Evolutionary conservation across 1,284 basidiomycete genomes (phyloP), one percentile per base, ranked within the genome.

Genomic region (Rhodotorula sp.): DNA sequence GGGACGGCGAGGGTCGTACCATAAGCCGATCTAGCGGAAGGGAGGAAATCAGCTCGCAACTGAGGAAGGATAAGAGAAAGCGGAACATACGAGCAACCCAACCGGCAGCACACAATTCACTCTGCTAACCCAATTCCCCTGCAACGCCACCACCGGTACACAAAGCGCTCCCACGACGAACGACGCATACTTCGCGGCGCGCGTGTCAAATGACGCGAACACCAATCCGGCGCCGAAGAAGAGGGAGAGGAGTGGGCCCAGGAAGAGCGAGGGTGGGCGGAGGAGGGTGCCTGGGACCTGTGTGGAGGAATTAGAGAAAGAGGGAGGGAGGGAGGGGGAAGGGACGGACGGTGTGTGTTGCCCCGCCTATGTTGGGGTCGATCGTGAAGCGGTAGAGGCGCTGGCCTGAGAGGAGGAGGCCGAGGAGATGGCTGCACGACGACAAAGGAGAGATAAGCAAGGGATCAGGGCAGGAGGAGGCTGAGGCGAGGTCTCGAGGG

Each of bases 171-270:
- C 46, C 22, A 64, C 22, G 18, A 50, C 31, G 16, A 71, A 67
- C 7, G 61, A 62, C 20, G 71, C 71, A n/a, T 76, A 71, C 59
- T 77, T 77, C 40, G 65, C 67, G 22, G 75, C 75, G 18, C 73
- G 65, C 20, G 69, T 74, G 58, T 73, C 62, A 63, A 77, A 76
- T 8, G 72, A 75, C 44, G 67, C 69, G 30, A 77, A 70, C 8
- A 73, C 69, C 31, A 75, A n/a, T 3, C 64, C 47, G 2, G 69
- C 75, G 26, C 76, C 76, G 11, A 74, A 60, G 30, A 73, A 37
- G 37, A 69, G 67, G 22, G 67, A 70, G 52, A 68, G 64, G 30
- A 73, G 37, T 55, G 70, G 75, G 11, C 76, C 75, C 18, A 67
- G 51, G 20, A 59, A 68, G 37, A 76, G 62, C 57, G 20, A 58